Conservation (phyloP, 2,329 filamentous ascomycete species). For the Lasiodiplodia sp. region DNA sequence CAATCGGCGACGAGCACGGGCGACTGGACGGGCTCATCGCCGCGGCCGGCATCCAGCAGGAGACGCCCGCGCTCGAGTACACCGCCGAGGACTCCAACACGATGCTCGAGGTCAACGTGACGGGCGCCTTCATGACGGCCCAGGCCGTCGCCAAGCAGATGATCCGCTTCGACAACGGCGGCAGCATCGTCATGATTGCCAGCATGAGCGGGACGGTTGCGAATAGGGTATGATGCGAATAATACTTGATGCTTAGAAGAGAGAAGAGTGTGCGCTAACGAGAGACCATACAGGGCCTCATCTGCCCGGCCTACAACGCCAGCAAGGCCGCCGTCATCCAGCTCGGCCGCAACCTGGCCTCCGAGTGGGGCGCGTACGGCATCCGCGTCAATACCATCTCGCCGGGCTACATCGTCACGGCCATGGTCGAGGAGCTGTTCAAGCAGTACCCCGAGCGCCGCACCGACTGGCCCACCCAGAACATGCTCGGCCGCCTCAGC, state of each 20-base stretch:
- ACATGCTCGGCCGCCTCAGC: conserved; percentile 71
- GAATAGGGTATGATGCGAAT: conserved; percentile 67
- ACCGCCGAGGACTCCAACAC: conserved; percentile 65
- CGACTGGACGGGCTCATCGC: conserved; percentile 81
- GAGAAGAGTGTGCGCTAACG: background rate
- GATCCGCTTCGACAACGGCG: conserved; percentile 66
- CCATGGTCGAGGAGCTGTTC: conserved; percentile 85
- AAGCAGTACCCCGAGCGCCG: conserved; percentile 72
- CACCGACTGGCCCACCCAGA: conserved; percentile 79
- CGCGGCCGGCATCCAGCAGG: conserved; percentile 80
- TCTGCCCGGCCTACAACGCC: conserved; percentile 76
- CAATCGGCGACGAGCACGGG: conserved; percentile 73
- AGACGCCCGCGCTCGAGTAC: conserved; percentile 83
- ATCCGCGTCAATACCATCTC: conserved; percentile 85
- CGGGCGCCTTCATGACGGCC: conserved; percentile 68
- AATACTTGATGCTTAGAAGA: background rate
- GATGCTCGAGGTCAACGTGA: conserved; percentile 69
- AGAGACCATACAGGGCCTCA: conserved; percentile 59
- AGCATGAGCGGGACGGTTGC: conserved; percentile 69
- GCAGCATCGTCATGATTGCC: conserved; percentile 68
- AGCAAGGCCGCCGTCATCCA: conserved; percentile 78
- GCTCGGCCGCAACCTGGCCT: conserved; percentile 72
- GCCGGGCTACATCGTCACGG: conserved; percentile 80
- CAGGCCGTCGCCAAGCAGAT: conserved; percentile 70
- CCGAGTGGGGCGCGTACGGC: conserved; percentile 74